Conservation (phyloP, 139 green algal species). For the Axilococcus clingmanii region DNA sequence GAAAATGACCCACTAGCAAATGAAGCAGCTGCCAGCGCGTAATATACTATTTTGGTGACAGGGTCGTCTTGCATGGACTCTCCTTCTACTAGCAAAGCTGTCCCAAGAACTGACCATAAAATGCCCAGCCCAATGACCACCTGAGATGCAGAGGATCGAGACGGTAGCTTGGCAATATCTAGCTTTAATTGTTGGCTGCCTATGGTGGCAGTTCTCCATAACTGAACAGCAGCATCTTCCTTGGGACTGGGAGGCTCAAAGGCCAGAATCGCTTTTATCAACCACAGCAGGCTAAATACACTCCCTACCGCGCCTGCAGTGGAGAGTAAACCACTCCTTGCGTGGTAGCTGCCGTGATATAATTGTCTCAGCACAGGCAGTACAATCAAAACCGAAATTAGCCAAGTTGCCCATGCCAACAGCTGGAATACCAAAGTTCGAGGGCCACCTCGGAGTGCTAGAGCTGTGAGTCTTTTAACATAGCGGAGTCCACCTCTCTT, state of each 20-base stretch:
- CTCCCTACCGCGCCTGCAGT: too few relatives aligned
- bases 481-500: too few relatives aligned
- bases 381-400: background rate
- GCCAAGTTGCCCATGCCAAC: conserved; percentile 20
- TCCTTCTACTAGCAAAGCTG: conserved; percentile 26
- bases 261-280: conserved; percentile 36
- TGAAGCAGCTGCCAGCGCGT: conserved; percentile 52
- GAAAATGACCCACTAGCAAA: conserved; percentile 54
- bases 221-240: background rate
- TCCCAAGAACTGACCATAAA: conserved; percentile 35
- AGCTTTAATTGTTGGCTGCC: background rate
- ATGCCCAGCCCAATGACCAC: conserved; percentile 31
- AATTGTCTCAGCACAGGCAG: too few relatives aligned
- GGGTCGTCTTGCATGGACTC: background rate
- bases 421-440: conserved; percentile 40
- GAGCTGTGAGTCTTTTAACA: too few relatives aligned
- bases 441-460: conserved; percentile 14
- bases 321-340: too few relatives aligned
- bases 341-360: too few relatives aligned
- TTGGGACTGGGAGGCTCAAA: conserved; percentile 24
- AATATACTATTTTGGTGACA: conserved; percentile 30
- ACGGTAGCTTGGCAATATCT: conserved; percentile 20
- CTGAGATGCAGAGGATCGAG: conserved; percentile 8
- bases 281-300: conserved; percentile 36
- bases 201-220: background rate